These are phyloP conservation scores for Coemansia umbellata DNA, from an alignment of 192 early-diverging fungal genomes.

Conservation along the genomic window DNA sequence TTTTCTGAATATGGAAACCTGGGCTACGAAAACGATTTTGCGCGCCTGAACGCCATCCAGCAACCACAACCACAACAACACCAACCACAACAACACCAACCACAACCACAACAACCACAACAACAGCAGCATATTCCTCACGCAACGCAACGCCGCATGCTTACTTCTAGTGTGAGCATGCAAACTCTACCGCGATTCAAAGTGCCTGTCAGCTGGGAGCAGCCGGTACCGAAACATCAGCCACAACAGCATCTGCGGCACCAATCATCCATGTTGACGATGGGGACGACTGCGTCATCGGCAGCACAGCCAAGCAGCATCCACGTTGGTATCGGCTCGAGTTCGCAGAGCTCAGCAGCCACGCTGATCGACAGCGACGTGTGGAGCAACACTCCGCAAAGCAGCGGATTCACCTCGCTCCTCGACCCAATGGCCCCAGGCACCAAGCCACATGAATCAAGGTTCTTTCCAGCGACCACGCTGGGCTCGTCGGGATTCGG, in stretches of 20 bases:
- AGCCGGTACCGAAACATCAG: neutral
- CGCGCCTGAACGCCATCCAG: neutral
- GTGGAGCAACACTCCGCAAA: constrained; percentile 25
- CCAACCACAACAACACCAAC: constrained; percentile 8
- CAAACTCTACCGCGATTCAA: constrained; percentile 39
- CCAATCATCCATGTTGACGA: neutral
- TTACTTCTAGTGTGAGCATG: constrained; percentile 49
- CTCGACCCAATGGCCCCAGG: neutral
- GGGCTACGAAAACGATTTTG: constrained; percentile 2
- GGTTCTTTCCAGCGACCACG: constrained; percentile 32
- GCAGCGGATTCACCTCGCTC: neutral
- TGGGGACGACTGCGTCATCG: neutral
- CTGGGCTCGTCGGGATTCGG: too few relatives aligned
- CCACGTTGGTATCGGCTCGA: neutral
- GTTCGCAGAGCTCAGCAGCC: constrained; percentile 30
- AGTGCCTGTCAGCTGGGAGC: constrained; percentile 27
- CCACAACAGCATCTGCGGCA: neutral
- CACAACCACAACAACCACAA: constrained; percentile 17
- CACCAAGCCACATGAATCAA: constrained; percentile 21
- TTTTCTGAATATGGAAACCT: constrained; percentile 2
- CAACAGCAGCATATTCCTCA: constrained; percentile 15
- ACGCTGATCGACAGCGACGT: constrained; percentile 46
- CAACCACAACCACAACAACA: neutral
- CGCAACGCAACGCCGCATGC: constrained; percentile 14
- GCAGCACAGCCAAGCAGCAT: neutral